These are phyloP conservation scores for Lactifluus echinatus DNA, from an alignment of 768 basidiomycete species.

Conservation along the genomic window DNA sequence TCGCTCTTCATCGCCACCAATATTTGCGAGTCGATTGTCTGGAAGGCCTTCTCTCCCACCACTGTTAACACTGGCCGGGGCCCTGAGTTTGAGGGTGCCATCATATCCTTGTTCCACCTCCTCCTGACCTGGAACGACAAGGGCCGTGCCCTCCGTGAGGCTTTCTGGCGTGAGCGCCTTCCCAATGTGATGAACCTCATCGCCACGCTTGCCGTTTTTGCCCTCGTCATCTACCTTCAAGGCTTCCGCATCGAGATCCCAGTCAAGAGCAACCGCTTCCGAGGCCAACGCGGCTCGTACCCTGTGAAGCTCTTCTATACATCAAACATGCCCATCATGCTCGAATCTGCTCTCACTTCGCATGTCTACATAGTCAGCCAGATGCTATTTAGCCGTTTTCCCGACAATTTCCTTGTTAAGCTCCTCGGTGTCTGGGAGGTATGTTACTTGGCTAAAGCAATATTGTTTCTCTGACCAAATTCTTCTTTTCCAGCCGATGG, in stretches of 20 bases:
- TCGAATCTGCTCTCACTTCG: slow-evolving; percentile 84
- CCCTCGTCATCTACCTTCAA: slow-evolving; percentile 94
- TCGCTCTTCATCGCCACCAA: slow-evolving; percentile 99
- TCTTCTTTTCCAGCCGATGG: slow-evolving; percentile 58
- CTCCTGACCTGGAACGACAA: slow-evolving; percentile 99
- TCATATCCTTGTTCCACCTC: slow-evolving; percentile 94
- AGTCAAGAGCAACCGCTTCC: slow-evolving; percentile 92
- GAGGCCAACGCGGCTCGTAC: slow-evolving; percentile 92
- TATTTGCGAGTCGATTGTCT: slow-evolving; percentile 98
- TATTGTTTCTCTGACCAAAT: slow-evolving; percentile 2
- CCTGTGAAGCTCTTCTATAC: slow-evolving; percentile 99
- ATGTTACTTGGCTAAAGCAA: slow-evolving; percentile 21
- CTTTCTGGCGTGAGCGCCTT: slow-evolving; percentile 94
- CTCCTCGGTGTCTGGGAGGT: slow-evolving; percentile 99
- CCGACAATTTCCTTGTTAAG: slow-evolving; percentile 79
- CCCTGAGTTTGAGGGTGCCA: slow-evolving; percentile 95
- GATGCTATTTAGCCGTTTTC: slow-evolving; percentile 91
- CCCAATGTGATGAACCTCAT: slow-evolving; percentile 98
- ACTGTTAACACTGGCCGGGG: slow-evolving; percentile 98
- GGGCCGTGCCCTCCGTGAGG: slow-evolving; percentile 91
- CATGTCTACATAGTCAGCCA: slow-evolving; percentile 96
- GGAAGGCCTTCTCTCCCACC: slow-evolving; percentile 99
- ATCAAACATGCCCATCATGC: slow-evolving; percentile 99
- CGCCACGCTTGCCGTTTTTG: slow-evolving; percentile 87
- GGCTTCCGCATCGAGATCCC: slow-evolving; percentile 99